Base-by-base conservation (phyloP, 2,329 filamentous ascomycete genomes). In the Claviceps sp. region DNA sequence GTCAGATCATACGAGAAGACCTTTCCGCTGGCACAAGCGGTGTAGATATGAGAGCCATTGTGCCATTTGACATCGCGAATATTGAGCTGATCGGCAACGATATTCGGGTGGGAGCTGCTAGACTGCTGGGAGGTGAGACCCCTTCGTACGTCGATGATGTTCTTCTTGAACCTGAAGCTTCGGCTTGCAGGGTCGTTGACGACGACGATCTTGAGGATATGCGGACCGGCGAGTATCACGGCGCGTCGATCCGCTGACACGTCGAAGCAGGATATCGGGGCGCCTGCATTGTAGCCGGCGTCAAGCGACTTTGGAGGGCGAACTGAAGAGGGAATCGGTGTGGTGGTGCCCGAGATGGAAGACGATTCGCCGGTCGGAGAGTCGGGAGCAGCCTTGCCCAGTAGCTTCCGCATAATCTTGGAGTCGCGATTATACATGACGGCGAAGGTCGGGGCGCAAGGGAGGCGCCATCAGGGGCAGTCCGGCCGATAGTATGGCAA, bases 21-120 rank as follows among this genome's bases (percentile, higher is more conserved):
- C 63, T 79, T 79, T 59, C 81, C 81, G 54, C 77, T 80, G 48
- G 77, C 75, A 60, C 79, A 82, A 2, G 81, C 81, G 0, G 81
- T 84, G 57, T 82, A 79, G 51, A 84, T 73, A 40, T 72, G 75
- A 14, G 73, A 72, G 55, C 74, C 71, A 52, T 68, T 70, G 34
- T 76, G 71, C 73, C 80, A 80, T 61, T 78, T 80, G 48, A 81
- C 78, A 55, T 82, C 78, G 57, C 77, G 76, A 56, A 84, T 82
- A 38, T 79, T 81, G 48, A 84, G 70, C 62, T 83, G 79, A 54
- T 84, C 80, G 18, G 67, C 65, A 8, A 61, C 63, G 20, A 67
- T 66, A 48, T 66, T 71, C 5, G 65, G 65, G 50, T 72, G 71
- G 46, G 69, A 66, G 0, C 60, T 61, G 26, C 73, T 65, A 4